Evolutionary conservation across 1,139 yeast species (phyloP).

Genomic region (Suhomyces bokatorum): DNA sequence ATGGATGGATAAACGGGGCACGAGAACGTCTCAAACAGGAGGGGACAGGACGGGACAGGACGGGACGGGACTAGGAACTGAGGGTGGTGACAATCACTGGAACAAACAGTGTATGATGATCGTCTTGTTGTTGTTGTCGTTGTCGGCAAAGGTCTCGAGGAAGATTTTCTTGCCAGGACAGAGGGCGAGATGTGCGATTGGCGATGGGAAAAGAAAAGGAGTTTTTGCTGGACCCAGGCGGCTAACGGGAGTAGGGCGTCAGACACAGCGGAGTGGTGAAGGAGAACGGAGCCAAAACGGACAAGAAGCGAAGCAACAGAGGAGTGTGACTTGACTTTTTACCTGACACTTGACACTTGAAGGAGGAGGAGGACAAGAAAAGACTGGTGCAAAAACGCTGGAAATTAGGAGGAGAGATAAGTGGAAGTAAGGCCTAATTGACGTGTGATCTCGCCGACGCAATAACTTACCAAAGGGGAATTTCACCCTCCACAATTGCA

Average conservation of each 20-base stretch:
- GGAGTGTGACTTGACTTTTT: neutral
- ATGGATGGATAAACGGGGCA: neutral
- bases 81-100: too few species aligned
- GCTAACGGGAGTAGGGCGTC: too few species aligned
- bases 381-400: neutral
- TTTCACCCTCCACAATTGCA: constrained; percentile 10
- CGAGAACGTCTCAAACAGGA: too few species aligned
- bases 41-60: too few species aligned
- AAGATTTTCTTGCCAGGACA: neutral
- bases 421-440: constrained; percentile 5
- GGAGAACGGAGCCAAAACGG: neutral
- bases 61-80: too few species aligned
- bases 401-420: constrained; percentile 4
- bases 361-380: neutral
- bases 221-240: too few species aligned
- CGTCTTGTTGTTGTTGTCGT: too few species aligned
- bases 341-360: too few species aligned
- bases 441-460: constrained; percentile 3
- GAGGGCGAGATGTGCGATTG: neutral
- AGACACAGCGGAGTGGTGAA: neutral
- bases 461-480: constrained; percentile 1
- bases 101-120: too few species aligned
- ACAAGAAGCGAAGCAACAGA: neutral
- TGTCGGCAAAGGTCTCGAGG: too few species aligned
- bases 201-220: neutral